phyloP scores from a whole-genome alignment of 306 rosid genomes.

The Cucumis cinereus region DNA sequence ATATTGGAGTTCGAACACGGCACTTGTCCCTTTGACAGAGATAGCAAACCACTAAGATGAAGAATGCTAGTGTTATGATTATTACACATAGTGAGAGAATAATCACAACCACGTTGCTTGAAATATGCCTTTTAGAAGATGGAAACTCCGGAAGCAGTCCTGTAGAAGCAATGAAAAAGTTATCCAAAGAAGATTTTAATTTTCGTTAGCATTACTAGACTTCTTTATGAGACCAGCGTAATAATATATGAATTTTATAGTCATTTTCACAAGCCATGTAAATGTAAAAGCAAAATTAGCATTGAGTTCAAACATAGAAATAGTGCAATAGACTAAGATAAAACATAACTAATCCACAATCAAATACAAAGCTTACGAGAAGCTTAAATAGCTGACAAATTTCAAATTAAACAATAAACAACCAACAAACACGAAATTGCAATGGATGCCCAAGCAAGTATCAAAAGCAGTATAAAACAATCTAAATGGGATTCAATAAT shows the following conservation, averaged over 20 bases:
- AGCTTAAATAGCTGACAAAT: background rate
- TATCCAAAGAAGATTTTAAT: slow-evolving; percentile 11
- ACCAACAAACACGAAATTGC: background rate
- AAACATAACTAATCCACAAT: background rate
- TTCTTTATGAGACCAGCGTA: background rate
- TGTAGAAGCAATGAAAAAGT: slow-evolving; percentile 27
- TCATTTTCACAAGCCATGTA: background rate
- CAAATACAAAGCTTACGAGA: background rate
- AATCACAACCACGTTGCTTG: slow-evolving; percentile 46
- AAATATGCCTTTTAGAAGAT: slow-evolving; percentile 46
- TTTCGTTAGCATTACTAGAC: background rate
- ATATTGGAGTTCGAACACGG: slow-evolving; percentile 32
- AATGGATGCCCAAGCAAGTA: background rate
- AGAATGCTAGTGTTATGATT: slow-evolving; percentile 55
- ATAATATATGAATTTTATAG: background rate
- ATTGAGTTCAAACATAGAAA: background rate
- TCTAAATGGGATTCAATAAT: background rate
- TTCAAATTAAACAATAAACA: background rate
- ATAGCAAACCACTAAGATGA: slow-evolving; percentile 46
- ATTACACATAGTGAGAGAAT: slow-evolving; percentile 40
- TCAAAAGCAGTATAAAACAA: background rate
- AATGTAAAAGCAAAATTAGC: background rate
- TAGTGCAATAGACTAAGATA: background rate
- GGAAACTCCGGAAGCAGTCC: slow-evolving; percentile 34
- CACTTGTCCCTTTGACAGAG: slow-evolving; percentile 31